A percentile compares a stretch with the other conserved stretches of the same genome.
Conservation (phyloP, 306 rosid genomes). For the Vigna angularis region DNA sequence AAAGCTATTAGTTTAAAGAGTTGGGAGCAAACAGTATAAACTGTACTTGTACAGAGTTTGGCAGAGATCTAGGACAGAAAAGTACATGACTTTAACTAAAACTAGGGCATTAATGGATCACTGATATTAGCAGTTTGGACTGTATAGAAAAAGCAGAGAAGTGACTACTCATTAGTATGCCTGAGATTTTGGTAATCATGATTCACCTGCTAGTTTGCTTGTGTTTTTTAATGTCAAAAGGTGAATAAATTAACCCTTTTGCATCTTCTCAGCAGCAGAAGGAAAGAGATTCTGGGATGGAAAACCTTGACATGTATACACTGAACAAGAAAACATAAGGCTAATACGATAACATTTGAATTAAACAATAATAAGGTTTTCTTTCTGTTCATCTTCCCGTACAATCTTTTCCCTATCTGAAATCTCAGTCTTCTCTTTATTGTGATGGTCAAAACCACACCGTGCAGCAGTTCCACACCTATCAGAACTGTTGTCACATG, state of each 20-base stretch:
- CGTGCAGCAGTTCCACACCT: too few relatives aligned
- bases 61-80: not conserved
- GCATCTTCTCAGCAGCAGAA: not conserved
- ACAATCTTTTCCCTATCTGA: too few relatives aligned
- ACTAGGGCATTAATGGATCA: not conserved
- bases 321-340: too few relatives aligned
- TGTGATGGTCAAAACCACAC: too few relatives aligned
- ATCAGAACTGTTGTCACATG: too few relatives aligned
- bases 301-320: too few relatives aligned
- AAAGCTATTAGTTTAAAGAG: not conserved
- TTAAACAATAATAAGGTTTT: too few relatives aligned
- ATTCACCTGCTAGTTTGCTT: not conserved
- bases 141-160: not conserved
- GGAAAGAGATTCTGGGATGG: too few relatives aligned
- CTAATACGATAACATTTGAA: too few relatives aligned
- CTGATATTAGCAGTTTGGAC: not conserved
- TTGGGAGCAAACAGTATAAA: not conserved
- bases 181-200: not conserved
- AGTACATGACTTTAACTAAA: conserved; percentile 4
- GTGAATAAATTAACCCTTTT: not conserved
- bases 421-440: too few relatives aligned
- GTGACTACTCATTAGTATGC: not conserved
- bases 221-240: not conserved
- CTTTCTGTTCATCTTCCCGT: too few relatives aligned
- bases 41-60: not conserved